These are phyloP conservation scores for Kurtzmaniella quercitrusa DNA, from an alignment of 1,139 yeast species.

Conservation along the genomic window DNA sequence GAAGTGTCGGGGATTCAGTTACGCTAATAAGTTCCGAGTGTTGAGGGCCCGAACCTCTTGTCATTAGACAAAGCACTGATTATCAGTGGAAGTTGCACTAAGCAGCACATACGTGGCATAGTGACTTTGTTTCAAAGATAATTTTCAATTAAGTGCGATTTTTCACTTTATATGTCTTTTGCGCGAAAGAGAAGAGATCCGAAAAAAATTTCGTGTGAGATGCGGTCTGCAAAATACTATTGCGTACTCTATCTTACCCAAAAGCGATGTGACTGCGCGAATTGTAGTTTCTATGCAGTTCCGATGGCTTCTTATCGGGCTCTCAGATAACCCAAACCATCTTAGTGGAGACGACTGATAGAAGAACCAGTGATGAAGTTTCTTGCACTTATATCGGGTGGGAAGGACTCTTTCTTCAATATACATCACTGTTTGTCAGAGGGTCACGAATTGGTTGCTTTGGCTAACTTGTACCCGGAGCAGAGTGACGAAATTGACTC, in stretches of 20 bases:
- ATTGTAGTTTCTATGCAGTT: neutral
- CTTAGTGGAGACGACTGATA: neutral
- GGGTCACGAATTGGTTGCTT: constrained; percentile 80
- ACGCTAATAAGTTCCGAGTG: constrained; percentile 37
- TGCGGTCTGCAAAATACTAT: neutral
- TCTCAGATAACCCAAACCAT: too few relatives aligned
- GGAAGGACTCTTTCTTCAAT: constrained; percentile 91
- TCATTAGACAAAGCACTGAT: neutral
- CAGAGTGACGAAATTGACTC: constrained; percentile 72
- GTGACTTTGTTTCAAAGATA: constrained; percentile 22
- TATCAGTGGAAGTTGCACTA: constrained; percentile 1
- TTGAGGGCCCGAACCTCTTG: constrained; percentile 75
- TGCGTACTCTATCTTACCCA: neutral
- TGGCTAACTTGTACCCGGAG: constrained; percentile 80
- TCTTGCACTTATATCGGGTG: constrained; percentile 90
- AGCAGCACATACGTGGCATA: constrained; percentile 56
- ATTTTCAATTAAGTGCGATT: neutral
- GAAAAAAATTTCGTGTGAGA: constrained; percentile 2
- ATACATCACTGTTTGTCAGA: constrained; percentile 76
- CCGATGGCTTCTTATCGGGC: neutral
- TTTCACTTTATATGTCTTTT: neutral
- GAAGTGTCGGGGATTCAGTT: constrained; percentile 89
- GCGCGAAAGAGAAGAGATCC: constrained; percentile 4
- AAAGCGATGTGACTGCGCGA: neutral
- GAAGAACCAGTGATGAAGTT: constrained; percentile 59